Percentiles rank a stretch among this genome's conserved stretches.
Conservation (phyloP, 768 basidiomycete species). For the Panaeolus cyanescens region DNA sequence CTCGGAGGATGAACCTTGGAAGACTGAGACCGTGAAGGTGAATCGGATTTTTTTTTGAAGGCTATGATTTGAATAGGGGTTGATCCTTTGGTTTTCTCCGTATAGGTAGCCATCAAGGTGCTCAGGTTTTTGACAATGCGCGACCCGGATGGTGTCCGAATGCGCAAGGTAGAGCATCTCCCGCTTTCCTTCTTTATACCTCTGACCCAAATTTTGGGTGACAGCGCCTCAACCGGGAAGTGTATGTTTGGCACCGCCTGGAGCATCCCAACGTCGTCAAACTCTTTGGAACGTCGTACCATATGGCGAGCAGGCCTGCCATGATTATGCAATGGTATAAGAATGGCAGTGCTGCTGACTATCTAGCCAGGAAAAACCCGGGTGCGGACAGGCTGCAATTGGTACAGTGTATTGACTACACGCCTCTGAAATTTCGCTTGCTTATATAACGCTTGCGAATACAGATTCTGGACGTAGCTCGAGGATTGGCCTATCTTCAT, state of each 20-base stretch:
- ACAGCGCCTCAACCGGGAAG: slow-evolving; percentile 46
- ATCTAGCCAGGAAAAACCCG: slow-evolving; percentile 35
- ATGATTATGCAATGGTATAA: slow-evolving; percentile 51
- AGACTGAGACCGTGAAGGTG: not conserved
- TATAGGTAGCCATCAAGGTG: slow-evolving; percentile 50
- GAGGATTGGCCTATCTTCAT: slow-evolving; percentile 46
- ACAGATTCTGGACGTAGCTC: slow-evolving; percentile 43
- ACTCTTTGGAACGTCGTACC: slow-evolving; percentile 48
- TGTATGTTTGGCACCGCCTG: slow-evolving; percentile 49
- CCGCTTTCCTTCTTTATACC: too few species aligned
- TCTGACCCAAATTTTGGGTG: not conserved
- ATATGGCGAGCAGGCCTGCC: slow-evolving; percentile 34
- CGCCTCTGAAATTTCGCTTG: not conserved
- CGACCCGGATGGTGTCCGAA: slow-evolving; percentile 35
- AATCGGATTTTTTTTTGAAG: not conserved
- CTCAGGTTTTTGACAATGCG: slow-evolving; percentile 35
- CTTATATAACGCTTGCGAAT: not conserved
- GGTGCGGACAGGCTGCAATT: slow-evolving; percentile 35
- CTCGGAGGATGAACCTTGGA: not conserved
- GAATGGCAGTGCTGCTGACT: slow-evolving; percentile 48
- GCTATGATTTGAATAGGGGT: not conserved
- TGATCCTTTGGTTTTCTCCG: too few species aligned
- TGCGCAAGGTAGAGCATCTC: slow-evolving; percentile 33
- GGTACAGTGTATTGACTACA: slow-evolving; percentile 23
- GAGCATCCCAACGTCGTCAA: slow-evolving; percentile 49